A percentile compares a stretch with the other conserved stretches of the same genome.
These are phyloP conservation scores for Gloeopeniophorella convolvens DNA, from an alignment of 768 basidiomycete genomes.

Conservation along the genomic window DNA sequence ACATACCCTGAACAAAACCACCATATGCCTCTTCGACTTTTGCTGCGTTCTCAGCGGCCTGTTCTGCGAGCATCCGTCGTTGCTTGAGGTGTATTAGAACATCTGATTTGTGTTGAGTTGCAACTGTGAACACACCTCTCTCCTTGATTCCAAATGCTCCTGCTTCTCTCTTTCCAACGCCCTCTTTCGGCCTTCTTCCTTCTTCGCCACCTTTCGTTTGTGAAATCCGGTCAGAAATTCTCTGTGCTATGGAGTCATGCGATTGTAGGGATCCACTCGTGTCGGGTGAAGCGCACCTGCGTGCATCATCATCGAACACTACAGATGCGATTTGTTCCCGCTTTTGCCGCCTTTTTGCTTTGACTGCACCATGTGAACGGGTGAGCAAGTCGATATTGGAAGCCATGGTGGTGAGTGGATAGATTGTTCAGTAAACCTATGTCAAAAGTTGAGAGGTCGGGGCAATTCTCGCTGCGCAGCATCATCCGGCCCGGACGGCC, in stretches of 20 bases:
- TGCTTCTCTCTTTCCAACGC: constrained; percentile 74
- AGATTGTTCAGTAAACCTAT: too few species aligned
- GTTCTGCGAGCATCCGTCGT: constrained; percentile 69
- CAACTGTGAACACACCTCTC: constrained; percentile 51
- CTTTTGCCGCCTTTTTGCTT: constrained; percentile 61
- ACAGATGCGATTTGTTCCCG: constrained; percentile 69
- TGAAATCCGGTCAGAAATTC: constrained; percentile 92
- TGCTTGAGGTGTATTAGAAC: constrained; percentile 41
- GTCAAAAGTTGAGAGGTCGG: too few species aligned
- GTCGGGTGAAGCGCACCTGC: constrained; percentile 44
- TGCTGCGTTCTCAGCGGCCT: constrained; percentile 70
- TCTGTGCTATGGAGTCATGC: constrained; percentile 33
- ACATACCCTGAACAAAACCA: constrained; percentile 14
- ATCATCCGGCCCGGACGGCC: too few species aligned
- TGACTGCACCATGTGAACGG: constrained; percentile 52
- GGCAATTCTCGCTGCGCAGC: too few species aligned
- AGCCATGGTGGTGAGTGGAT: constrained; percentile 25
- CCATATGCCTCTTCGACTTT: constrained; percentile 73
- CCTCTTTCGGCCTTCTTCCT: constrained; percentile 66
- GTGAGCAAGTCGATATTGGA: constrained; percentile 55
- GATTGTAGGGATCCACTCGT: neutral
- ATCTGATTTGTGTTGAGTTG: constrained; percentile 16
- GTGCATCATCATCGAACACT: constrained; percentile 80
- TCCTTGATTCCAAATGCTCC: constrained; percentile 63
- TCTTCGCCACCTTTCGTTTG: constrained; percentile 83